Evolutionary conservation across 441 rosid species (phyloP).

Genomic region (Gossypium schwendimanii): DNA sequence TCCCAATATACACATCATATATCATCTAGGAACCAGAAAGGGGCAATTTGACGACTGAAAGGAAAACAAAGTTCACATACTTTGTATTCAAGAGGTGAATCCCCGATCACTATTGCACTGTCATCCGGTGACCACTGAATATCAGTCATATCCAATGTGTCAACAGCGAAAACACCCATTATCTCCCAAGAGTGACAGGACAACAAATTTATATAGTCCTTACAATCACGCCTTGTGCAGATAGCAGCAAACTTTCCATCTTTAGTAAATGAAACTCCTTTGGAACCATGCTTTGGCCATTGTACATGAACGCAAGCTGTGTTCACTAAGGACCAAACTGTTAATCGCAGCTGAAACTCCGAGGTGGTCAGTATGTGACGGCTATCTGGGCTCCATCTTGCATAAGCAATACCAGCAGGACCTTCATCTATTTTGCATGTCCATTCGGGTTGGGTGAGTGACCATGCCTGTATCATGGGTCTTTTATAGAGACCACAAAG

Average conservation of each 20-base stretch:
- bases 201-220: constrained; percentile 78
- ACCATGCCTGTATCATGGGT: constrained; percentile 97
- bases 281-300: constrained; percentile 90
- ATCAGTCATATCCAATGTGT: constrained; percentile 88
- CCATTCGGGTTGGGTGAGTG: constrained; percentile 89
- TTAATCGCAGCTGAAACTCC: constrained; percentile 78
- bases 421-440: constrained; percentile 98
- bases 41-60: not conserved
- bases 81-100: constrained; percentile 87
- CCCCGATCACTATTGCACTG: constrained; percentile 79
- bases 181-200: constrained; percentile 92
- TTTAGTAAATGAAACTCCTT: constrained; percentile 69
- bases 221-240: constrained; percentile 90
- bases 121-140: constrained; percentile 96
- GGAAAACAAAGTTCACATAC: constrained; percentile 28
- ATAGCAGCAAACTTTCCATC: constrained; percentile 90
- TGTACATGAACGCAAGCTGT: constrained; percentile 95
- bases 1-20: not conserved
- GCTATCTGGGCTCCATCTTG: constrained; percentile 98
- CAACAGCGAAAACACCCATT: constrained; percentile 86
- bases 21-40: not conserved
- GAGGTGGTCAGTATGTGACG: constrained; percentile 93
- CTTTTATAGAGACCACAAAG: constrained; percentile 85
- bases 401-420: constrained; percentile 91
- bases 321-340: constrained; percentile 91